Evolutionary conservation across 441 rosid genomes (phyloP), one percentile per base, ranked within the genome.

Genomic region (Gossypium gossypioides): DNA sequence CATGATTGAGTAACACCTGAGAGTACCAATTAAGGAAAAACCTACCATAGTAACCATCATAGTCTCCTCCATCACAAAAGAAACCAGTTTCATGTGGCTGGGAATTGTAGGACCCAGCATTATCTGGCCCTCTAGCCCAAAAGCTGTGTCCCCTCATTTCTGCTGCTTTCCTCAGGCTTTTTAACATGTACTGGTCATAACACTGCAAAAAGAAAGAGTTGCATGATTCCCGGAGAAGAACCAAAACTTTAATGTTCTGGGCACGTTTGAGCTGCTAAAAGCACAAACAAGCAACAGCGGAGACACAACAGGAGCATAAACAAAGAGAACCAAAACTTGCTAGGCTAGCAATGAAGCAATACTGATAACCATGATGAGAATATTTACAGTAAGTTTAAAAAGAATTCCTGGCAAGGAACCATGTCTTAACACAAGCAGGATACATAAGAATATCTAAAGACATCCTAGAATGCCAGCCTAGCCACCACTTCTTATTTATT

Each of bases 21-120:
- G 99, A 87, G 80, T 92, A 95, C 98, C 99, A 95, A 74, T 81
- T 81, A 69, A 95, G 98, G 78, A 95, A 92, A 86, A 91, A 95
- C 79, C 93, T 88, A 18, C 99, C 98, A 67, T 91, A 88, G 78
- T 86, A 85, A 51, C 92, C 88, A 80, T 90, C 97, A 46, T 92
- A 95, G 75, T 89, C 98, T 79, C 99, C 99, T 74, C 95, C 98
- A 74, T 92, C 99, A 83, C 93, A 86, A 81, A 95, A 95, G 87
- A 95, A 95, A 69, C 91, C 89, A n/a, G 98, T 95, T 75, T 88
- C 97, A 44, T 89, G 93, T 21, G 99, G 98, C 76, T 75, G 93
- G 64, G 96, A 84, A 80, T 92, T 95, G 81, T 95, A 92, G 37
- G 90, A 84, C 71, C 99, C 99, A 0, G 86, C 86, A 77, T 92